Evolutionary conservation across 768 basidiomycete species (phyloP), one percentile per base, ranked within the genome.

Genomic region (Russula ochroleuca): DNA sequence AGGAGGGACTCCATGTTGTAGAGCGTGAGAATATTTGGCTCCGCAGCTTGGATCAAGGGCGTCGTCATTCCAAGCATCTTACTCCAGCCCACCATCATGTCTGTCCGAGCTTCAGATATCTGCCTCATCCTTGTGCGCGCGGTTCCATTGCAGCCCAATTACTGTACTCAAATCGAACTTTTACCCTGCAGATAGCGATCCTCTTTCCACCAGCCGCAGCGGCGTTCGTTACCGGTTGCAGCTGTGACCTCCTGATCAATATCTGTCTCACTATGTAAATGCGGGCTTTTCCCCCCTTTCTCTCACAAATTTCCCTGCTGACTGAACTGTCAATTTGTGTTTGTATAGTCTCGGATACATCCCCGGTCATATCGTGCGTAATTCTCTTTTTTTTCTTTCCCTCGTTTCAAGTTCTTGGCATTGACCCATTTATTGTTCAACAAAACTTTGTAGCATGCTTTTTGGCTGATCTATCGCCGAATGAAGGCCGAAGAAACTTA

Each of bases 391-490:
- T 2, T n/a, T n/a, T n/a, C 13, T 25, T 45, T 15, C 21, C 28
- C 8, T 5, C 3, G 8, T n/a, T 25, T 14, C 25, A 23, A 21
- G 3, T 53, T 53, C 35, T 2, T 10, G 5, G 3, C 21, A 25
- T 25, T 21, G n/a, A 45, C n/a, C 4, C 7, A 41, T 37, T 33
- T 40, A 2, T 25, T 6, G 37, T 35, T n/a, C 14, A 17, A 15
- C 6, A 14, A 14, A 62, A 5, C 37, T 38, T 15, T 17, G 28
- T 50, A 83, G 83, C 91, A 94, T 71, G 88, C 90, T 1, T 92
- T 93, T 77, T 93, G 88, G 88, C 80, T 95, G 57, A 92, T 94
- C 61, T 93, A 93, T 77, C 87, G 81, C 81, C 89, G 88, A 81
- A 92, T 92, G 81, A 81, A 90, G 69, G 93, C 92, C 0, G 89